These are phyloP conservation scores for Yarrowia hollandica DNA, from an alignment of 805 yeast genomes.

Conservation along the genomic window DNA sequence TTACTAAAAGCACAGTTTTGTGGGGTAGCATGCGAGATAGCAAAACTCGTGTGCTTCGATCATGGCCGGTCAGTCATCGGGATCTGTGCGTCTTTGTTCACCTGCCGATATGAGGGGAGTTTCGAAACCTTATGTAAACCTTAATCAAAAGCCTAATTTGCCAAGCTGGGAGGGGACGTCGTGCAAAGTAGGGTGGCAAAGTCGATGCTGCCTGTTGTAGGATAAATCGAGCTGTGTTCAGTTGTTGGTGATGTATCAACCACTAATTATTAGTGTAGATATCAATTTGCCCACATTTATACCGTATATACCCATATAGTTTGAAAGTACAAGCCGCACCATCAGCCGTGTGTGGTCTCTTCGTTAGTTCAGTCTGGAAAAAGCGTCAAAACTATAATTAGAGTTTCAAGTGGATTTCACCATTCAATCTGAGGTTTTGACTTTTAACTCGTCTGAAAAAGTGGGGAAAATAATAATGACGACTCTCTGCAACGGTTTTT, in stretches of 20 bases:
- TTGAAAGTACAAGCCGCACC: constrained; percentile 19
- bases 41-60: not conserved
- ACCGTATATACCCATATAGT: too few relatives aligned
- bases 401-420: too few relatives aligned
- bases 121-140: too few relatives aligned
- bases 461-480: not conserved
- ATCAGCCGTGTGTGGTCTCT: constrained; percentile 25
- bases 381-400: not conserved
- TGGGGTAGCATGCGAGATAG: constrained; percentile 25
- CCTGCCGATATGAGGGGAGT: not conserved
- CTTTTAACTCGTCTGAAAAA: not conserved
- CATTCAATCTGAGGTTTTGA: constrained; percentile 7
- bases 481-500: constrained; percentile 17
- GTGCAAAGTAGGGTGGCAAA: constrained; percentile 7
- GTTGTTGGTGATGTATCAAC: too few relatives aligned
- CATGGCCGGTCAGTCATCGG: constrained; percentile 21
- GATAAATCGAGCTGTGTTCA: too few relatives aligned
- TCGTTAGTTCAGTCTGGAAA: not conserved
- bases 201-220: too few relatives aligned
- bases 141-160: not conserved
- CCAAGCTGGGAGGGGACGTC: constrained; percentile 5
- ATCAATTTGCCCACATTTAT: too few relatives aligned
- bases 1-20: not conserved
- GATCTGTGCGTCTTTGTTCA: not conserved
- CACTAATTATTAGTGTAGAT: too few relatives aligned